A percentile compares a stretch with the other conserved stretches of the same genome.
Evolutionary conservation across 176 grass and related monocot genomes (phyloP).

Genomic region (Juncus inflexus): DNA sequence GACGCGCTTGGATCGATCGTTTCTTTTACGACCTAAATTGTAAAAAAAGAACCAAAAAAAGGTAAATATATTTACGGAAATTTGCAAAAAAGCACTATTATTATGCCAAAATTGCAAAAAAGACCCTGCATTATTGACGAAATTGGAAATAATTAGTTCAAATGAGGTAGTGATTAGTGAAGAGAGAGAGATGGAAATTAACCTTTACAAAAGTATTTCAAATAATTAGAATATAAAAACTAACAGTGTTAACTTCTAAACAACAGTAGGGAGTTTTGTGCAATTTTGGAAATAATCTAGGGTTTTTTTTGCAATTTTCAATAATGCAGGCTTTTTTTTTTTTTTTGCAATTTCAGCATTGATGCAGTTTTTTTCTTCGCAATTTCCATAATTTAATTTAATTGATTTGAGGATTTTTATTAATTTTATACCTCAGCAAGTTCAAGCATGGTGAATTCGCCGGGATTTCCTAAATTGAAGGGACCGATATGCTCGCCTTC

Average conservation of each 20-base stretch:
- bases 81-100: background rate
- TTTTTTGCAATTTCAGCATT: too few species aligned
- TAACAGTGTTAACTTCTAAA: too few species aligned
- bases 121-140: too few species aligned
- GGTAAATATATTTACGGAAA: background rate
- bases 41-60: background rate
- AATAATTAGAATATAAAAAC: too few species aligned
- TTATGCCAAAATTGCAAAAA: too few species aligned
- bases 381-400: background rate
- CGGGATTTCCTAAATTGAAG: conserved; percentile 97
- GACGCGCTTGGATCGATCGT: conserved; percentile 66
- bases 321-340: too few species aligned
- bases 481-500: conserved; percentile 77
- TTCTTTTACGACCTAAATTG: conserved; percentile 80
- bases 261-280: too few species aligned
- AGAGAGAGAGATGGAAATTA: conserved; percentile 1
- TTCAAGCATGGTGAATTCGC: conserved; percentile 95
- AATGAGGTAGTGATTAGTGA: conserved; percentile 7
- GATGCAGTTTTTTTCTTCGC: too few species aligned
- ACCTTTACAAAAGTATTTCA: background rate
- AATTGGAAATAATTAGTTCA: background rate
- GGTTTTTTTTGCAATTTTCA: too few species aligned
- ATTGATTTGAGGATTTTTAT: background rate
- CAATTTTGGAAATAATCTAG: too few species aligned
- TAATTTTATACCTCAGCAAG: conserved; percentile 61